Percentiles rank a stretch among this genome's conserved stretches.
Evolutionary conservation across 495 filamentous ascomycete genomes (phyloP).

Genomic region (Tuber magnatum): DNA sequence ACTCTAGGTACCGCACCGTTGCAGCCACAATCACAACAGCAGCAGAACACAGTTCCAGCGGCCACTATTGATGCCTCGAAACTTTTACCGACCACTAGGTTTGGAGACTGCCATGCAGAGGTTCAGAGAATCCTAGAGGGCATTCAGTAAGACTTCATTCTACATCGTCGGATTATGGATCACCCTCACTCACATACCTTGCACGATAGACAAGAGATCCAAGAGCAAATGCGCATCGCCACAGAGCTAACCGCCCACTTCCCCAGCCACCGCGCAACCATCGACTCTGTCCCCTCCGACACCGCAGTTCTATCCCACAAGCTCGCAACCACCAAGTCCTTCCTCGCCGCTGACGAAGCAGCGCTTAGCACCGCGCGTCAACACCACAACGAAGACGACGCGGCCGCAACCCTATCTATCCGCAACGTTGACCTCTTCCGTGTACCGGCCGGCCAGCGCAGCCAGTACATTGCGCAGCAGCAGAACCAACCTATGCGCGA

Average conservation of each 20-base stretch:
- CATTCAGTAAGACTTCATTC: conserved; percentile 51
- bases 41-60: conserved; percentile 54
- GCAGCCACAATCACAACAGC: conserved; percentile 47
- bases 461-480: conserved; percentile 38
- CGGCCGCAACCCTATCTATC: conserved; percentile 37
- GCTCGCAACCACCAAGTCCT: conserved; percentile 40
- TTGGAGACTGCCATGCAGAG: conserved; percentile 75
- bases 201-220: conserved; percentile 26
- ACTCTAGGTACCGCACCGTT: conserved; percentile 43
- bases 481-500: conserved; percentile 26
- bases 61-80: conserved; percentile 70
- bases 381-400: conserved; percentile 31
- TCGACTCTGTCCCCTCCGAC: conserved; percentile 36
- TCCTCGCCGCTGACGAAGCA: conserved; percentile 35
- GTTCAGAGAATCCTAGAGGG: conserved; percentile 67
- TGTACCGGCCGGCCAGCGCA: conserved; percentile 35
- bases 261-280: conserved; percentile 28
- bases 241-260: conserved; percentile 23
- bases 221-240: conserved; percentile 36
- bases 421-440: conserved; percentile 39
- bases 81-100: conserved; percentile 77
- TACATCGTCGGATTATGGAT: not conserved
- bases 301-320: conserved; percentile 36
- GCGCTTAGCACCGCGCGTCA: conserved; percentile 29
- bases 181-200: not conserved